Evolutionary conservation across 495 filamentous ascomycete genomes (phyloP), one percentile per base, ranked within the genome.

Genomic region (Tuber aestivum): DNA sequence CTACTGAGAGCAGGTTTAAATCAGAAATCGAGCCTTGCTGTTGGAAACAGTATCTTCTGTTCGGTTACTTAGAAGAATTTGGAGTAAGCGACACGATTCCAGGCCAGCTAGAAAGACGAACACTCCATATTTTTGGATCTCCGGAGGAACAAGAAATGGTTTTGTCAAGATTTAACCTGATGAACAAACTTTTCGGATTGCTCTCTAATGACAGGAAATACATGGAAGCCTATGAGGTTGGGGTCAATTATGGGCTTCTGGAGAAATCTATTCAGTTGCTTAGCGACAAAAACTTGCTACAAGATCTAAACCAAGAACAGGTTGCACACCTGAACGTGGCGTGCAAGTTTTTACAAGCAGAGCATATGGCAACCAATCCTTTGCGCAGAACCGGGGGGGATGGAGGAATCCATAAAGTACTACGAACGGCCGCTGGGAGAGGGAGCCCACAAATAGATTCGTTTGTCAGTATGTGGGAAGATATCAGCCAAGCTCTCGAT

Each of bases 121-220:
- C 71, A 4, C 9, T 38, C 37, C 27, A 23, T 10, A 40, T 41
- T 65, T 32, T 72, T 0, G 44, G 70, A 5, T 79, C 77, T 40
- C 35, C 0, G n/a, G 44, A 32, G 6, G 50, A 77, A 5, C 75
- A 78, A 68, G 76, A 79, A 61, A 6, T 10, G 0, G 16, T 68
- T 10, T 77, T 71, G 2, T 65, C 70, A 37, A 69, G 69, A 74
- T 74, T 78, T 16, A 42, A 48, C 23, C 73, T 79, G 77, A 20
- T 78, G 75, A 74, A 79, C 56, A 35, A 79, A 35, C 75, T 79
- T 32, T 42, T 79, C 41, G 3, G 50, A 23, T 21, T 74, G 32
- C 42, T 71, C 23, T 35, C 27, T n/a, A 27, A 21, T 27, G 18
- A 71, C 9, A 65, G n/a, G 41, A 48, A n/a, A 45, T 74, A 70